Base-by-base conservation (phyloP, 768 basidiomycete genomes). In the Lactarius quietus region DNA sequence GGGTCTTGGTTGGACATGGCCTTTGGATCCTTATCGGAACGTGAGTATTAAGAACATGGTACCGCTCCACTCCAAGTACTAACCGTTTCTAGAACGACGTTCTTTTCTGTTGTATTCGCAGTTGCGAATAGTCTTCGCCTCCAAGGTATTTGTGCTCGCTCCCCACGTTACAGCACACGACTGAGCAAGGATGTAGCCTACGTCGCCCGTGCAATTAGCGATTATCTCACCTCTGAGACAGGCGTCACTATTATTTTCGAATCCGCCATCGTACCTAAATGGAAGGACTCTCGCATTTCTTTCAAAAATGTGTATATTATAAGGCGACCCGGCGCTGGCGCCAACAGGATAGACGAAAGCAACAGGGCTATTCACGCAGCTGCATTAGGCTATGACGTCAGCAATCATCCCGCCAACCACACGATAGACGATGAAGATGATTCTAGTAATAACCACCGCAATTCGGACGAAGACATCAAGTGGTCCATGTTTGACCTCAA, bases 241-340 rank as follows among this genome's bases (percentile, higher is more conserved):
- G 97, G 97, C 2, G 87, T 96, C 48, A 95, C 88, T 17, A 88
- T 99, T 70, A 91, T 96, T 60, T 98, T 98, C 74, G 97, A 99
- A 76, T 94, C 92, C 6, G 97, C 97, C 35, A 95, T 98, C 70
- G 95, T 98, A 12, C 96, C 97, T 3, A 95, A 93, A 74, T 97
- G 95, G 94, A 92, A 93, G 68, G 93, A 95, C 71, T 95, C 94
- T 12, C 88, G 90, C 17, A 89, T 99, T 61, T 95, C 95, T 0
- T 96, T 99, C 83, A 93, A 93, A 74, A 97, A 98, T 70, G 95
- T 98, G 52, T 98, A 92, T 71, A 81, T 99, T 54, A 95, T 94
- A 28, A 87, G 93, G 12, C 83, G 93, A 6, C 90, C 92, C 3
- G 59, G 20, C 54, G 62, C 20, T 38, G 67, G 23, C 28, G 23